A percentile compares a stretch with the other conserved stretches of the same genome.
Evolutionary conservation across 2,329 filamentous ascomycete genomes (phyloP).

Genomic region (Talaromyces rugulosus): DNA sequence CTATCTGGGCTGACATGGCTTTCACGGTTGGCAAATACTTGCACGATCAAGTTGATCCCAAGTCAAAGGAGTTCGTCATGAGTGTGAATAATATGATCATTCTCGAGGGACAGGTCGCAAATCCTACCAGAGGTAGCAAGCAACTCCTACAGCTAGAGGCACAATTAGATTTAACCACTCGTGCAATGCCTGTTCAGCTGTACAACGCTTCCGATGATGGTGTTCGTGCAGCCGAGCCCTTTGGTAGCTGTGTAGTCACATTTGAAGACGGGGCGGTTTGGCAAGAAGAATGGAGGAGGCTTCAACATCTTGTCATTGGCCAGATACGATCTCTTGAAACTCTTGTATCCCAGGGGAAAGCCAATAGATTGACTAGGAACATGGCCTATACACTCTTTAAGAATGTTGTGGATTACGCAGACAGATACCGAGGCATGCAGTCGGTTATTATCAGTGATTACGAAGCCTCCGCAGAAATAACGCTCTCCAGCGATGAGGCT

Average conservation of each 20-base stretch:
- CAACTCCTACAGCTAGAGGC: conserved; percentile 45
- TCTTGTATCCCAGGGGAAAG: conserved; percentile 5
- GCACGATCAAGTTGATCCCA: conserved; percentile 11
- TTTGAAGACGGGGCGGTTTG: conserved; percentile 18
- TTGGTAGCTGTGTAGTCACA: conserved; percentile 4
- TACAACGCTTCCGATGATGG: conserved; percentile 19
- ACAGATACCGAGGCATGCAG: conserved; percentile 30
- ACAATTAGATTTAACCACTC: conserved; percentile 48
- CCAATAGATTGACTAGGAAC: conserved; percentile 9
- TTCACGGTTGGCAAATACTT: conserved; percentile 19
- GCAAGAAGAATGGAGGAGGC: conserved; percentile 16
- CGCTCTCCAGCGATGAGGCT: background rate
- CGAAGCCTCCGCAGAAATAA: conserved; percentile 16
- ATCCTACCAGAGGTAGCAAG: conserved; percentile 29
- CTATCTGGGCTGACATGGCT: conserved; percentile 19
- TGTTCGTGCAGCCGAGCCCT: conserved; percentile 6
- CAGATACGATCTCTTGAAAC: conserved; percentile 15
- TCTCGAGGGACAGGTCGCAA: conserved; percentile 48
- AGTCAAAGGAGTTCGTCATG: conserved; percentile 12
- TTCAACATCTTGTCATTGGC: conserved; percentile 13
- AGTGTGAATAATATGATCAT: conserved; percentile 17
- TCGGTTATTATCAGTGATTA: conserved; percentile 32
- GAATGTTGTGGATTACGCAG: conserved; percentile 28
- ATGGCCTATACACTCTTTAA: conserved; percentile 35
- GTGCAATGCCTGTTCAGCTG: conserved; percentile 18